Evolutionary conservation across 768 basidiomycete species (phyloP), one percentile per base, ranked within the genome.

Genomic region (Leccinum obscurum): DNA sequence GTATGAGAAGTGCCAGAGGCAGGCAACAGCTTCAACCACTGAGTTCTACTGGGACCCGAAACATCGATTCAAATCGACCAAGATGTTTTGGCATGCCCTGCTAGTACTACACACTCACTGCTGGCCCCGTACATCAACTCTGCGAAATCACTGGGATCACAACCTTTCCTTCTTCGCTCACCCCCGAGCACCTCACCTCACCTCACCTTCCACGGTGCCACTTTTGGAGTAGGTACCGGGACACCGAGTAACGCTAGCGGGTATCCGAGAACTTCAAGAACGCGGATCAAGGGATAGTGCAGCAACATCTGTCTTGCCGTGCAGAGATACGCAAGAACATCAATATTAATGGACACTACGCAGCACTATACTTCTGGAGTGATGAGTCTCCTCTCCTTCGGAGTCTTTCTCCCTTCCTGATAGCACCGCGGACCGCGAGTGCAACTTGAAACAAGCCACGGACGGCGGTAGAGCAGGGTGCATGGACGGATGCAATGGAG

Each of bases 101-200:
- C 22, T 49, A 24, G 13, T n/a, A 49, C 14, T 14, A 13, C 34
- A 34, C 13, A 34, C 34, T 34, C 34, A 34, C 10, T 34, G 3
- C 2, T 49, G 13, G 6, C 22, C 14, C 48, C 22, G 17, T 13
- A 10, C 48, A 22, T 49, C 13, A 49, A 24, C 22, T 14, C 14
- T 15, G 48, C 22, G 5, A n/a, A 24, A 24, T 11, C 48, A 6
- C 48, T 13, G 48, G 48, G 48, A 48, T 48, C 0, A 48, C 46
- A 13, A 11, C 48, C 41, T 44, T 20, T 20, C 41, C 41, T 44
- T 44, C 8, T 44, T 44, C 9, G 41, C 67, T 68, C 6, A 72
- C 74, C 8, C 62, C 72, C 34, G 59, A 61, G 35, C 68, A 76
- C 15, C 57, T 70, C 20, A 61, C 65, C 70, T 28, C 26, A 26